Base-by-base conservation (phyloP, 1,284 basidiomycete genomes). In the Psilocybe mexicana region DNA sequence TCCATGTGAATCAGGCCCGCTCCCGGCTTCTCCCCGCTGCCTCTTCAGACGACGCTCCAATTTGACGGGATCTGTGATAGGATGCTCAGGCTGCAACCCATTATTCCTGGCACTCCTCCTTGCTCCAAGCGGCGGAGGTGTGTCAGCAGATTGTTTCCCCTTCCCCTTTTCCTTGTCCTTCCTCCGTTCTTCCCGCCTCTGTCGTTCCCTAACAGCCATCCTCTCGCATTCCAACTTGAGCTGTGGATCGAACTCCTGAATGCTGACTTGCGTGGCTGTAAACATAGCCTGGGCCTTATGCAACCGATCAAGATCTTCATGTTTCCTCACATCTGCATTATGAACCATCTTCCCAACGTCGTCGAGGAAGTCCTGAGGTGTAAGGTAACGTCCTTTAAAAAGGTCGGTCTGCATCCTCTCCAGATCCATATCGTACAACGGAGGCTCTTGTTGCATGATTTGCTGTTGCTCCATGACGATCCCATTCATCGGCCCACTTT, bases 371-470 rank as follows among this genome's bases (percentile, higher is more conserved):
- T 93, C 86, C 51, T 87, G 83, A 0, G 93, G 91, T 0, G 94
- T 95, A 38, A 94, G 84, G 72, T 99, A 99, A 55, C 88, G 87
- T 58, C 88, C 88, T 70, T 87, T 89, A 76, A 94, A 94, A 12
- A 99, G 80, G 56, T 93, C 88, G 38, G 83, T 78, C 66, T 96
- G 91, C 84, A 99, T 95, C 63, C 83, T 87, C 69, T 98, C 96
- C 30, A 99, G 81, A 70, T 96, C 93, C 76, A 96, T 87, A 66
- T 95, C 85, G 70, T 85, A 90, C 24, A 93, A 74, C 4, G 69
- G 69, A 7, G 74, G 74, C 8, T 59, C 65, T 53, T 72, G 68
- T 43, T 78, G 75, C 2, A 72, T 65, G 14, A 67, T 65, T 48
- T 74, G 74, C 43, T 72, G 69, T 45, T 72, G 76, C 35, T 71